Evolutionary conservation across 345 rosid species (phyloP).

Genomic region (Carallia pectinifolia): DNA sequence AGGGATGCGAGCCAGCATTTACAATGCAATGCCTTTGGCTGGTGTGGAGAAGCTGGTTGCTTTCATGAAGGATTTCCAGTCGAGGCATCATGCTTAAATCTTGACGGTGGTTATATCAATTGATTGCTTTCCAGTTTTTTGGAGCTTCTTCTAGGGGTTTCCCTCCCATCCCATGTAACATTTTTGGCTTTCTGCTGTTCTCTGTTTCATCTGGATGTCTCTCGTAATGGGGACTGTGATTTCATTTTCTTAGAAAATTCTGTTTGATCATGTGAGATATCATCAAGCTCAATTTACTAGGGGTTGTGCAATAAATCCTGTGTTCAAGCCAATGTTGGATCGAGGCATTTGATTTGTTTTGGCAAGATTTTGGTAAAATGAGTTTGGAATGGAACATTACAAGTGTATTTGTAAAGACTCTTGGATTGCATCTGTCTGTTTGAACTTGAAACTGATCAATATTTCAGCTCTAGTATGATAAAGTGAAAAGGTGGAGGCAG

Average conservation of each 20-base stretch:
- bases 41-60: constrained; percentile 83
- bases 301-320: background rate
- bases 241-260: background rate
- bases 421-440: no score
- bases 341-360: no score
- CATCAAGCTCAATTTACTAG: background rate
- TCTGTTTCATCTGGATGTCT: background rate
- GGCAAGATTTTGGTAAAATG: no score
- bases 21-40: constrained; percentile 93
- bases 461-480: no score
- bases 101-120: no score
- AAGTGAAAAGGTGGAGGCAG: no score
- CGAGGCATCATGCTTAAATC: constrained; percentile 73
- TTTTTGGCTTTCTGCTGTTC: background rate
- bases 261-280: background rate
- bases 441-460: no score
- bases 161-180: background rate
- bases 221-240: background rate
- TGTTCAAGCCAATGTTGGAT: background rate
- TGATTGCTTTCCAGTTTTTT: background rate
- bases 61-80: constrained; percentile 94
- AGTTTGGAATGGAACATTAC: no score
- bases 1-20: constrained; percentile 93
- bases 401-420: no score
- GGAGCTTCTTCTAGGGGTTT: background rate